A percentile compares a stretch with the other conserved stretches of the same genome.
Evolutionary conservation across 805 yeast species (phyloP).

Genomic region (Lipomyces oligophaga): DNA sequence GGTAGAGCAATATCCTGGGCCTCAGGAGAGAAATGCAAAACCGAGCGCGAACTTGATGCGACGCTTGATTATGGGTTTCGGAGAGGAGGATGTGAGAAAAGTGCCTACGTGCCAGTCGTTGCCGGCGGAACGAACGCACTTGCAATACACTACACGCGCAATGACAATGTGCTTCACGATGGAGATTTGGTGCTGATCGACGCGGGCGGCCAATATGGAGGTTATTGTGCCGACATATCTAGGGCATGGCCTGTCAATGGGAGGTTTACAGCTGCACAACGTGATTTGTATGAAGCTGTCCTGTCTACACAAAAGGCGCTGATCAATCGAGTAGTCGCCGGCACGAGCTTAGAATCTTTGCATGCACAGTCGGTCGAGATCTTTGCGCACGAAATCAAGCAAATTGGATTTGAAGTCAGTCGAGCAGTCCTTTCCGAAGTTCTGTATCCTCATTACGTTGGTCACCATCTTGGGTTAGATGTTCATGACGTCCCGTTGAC

Average conservation of each 20-base stretch:
- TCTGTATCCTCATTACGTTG: constrained; percentile 89
- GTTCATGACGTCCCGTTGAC: constrained; percentile 67
- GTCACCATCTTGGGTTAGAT: constrained; percentile 88
- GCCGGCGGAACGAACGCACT: constrained; percentile 90
- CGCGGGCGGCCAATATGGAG: constrained; percentile 92
- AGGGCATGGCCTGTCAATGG: constrained; percentile 93
- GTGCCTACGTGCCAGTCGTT: constrained; percentile 93
- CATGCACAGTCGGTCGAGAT: constrained; percentile 64
- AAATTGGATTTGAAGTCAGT: constrained; percentile 57
- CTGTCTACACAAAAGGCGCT: constrained; percentile 75
- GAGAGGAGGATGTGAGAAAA: constrained; percentile 81
- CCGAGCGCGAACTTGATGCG: constrained; percentile 76
- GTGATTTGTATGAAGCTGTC: constrained; percentile 84
- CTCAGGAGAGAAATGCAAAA: constrained; percentile 57
- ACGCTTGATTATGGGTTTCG: constrained; percentile 78
- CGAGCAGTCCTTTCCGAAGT: constrained; percentile 31
- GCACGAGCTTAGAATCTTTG: constrained; percentile 62
- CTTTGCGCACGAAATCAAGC: constrained; percentile 61
- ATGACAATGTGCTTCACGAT: constrained; percentile 72
- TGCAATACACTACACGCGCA: constrained; percentile 89
- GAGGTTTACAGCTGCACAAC: constrained; percentile 69
- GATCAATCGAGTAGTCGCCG: constrained; percentile 61
- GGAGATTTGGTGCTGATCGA: constrained; percentile 88
- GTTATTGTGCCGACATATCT: constrained; percentile 93
- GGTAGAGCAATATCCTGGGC: constrained; percentile 83